phyloP scores from a whole-genome alignment of 495 filamentous ascomycete species.

The Hypoxylon lienhwacheense region DNA sequence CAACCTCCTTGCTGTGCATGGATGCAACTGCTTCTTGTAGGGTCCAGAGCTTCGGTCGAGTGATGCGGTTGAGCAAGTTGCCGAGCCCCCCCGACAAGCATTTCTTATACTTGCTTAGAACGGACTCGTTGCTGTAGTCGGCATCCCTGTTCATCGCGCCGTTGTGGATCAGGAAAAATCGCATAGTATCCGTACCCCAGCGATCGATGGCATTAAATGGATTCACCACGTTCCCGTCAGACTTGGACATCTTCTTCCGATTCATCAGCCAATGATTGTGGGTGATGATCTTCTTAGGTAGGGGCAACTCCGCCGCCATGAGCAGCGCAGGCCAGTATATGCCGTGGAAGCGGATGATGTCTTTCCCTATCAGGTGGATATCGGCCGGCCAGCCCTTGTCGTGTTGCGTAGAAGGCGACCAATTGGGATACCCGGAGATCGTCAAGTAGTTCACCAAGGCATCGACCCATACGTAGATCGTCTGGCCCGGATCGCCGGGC shows the following conservation, averaged over 20 bases:
- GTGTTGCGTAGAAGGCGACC: constrained; percentile 58
- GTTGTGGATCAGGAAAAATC: constrained; percentile 80
- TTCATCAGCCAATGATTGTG: constrained; percentile 96
- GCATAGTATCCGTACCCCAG: constrained; percentile 83
- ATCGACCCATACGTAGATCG: constrained; percentile 98
- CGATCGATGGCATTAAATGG: constrained; percentile 89
- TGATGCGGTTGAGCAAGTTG: constrained; percentile 73
- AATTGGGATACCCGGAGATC: constrained; percentile 78
- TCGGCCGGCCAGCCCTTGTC: constrained; percentile 84
- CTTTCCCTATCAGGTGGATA: constrained; percentile 91
- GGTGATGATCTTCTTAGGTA: constrained; percentile 80
- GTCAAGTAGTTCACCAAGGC: constrained; percentile 93
- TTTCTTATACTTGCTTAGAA: constrained; percentile 78
- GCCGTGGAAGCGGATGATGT: constrained; percentile 93
- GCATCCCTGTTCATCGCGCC: constrained; percentile 75
- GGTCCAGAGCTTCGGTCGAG: constrained; percentile 66
- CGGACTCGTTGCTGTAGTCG: constrained; percentile 77
- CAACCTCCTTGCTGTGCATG: constrained; percentile 24
- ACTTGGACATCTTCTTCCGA: constrained; percentile 91
- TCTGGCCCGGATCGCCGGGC: constrained; percentile 80
- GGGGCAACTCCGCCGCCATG: constrained; percentile 79
- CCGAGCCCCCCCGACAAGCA: constrained; percentile 72
- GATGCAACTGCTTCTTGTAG: constrained; percentile 57
- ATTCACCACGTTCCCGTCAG: constrained; percentile 90
- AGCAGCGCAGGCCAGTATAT: constrained; percentile 98